Conservation (phyloP, 2,329 filamentous ascomycete genomes). For the Pyrenochaeta sp. region DNA sequence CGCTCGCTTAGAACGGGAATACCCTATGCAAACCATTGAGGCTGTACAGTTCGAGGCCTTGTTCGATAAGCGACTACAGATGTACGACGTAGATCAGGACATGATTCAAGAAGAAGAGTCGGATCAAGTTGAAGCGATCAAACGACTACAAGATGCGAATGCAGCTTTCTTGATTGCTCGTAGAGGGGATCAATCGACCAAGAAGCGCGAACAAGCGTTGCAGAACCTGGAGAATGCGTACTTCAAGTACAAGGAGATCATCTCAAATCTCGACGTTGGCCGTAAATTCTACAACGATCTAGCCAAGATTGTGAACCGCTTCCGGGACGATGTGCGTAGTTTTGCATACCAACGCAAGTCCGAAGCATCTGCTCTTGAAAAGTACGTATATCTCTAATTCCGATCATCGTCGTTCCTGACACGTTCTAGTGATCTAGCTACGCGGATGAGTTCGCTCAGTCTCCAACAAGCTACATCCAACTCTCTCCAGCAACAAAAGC, state of each 20-base stretch:
- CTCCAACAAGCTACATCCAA: conserved; percentile 54
- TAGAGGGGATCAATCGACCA: conserved; percentile 69
- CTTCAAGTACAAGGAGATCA: conserved; percentile 94
- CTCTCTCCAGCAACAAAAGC: conserved; percentile 54
- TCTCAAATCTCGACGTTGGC: conserved; percentile 88
- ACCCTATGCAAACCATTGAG: conserved; percentile 82
- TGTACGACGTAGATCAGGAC: conserved; percentile 81
- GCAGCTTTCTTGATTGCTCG: conserved; percentile 77
- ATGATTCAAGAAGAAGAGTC: conserved; percentile 73
- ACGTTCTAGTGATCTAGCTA: conserved; percentile 60
- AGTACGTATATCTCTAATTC: conserved; percentile 58
- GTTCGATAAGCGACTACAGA: conserved; percentile 80
- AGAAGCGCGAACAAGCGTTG: conserved; percentile 83
- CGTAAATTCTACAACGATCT: conserved; percentile 98
- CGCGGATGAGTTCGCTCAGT: conserved; percentile 66
- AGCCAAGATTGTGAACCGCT: conserved; percentile 82
- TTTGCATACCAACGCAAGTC: conserved; percentile 83
- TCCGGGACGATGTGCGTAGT: conserved; percentile 78
- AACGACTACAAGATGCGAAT: conserved; percentile 77
- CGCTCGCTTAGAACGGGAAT: conserved; percentile 82
- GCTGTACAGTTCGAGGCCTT: conserved; percentile 91
- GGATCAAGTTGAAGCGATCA: conserved; percentile 77
- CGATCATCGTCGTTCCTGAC: conserved; percentile 17
- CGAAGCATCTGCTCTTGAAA: conserved; percentile 80
- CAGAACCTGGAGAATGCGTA: conserved; percentile 91